These are phyloP conservation scores for Kockovaella imperatae DNA, from an alignment of 768 basidiomycete genomes.

Conservation along the genomic window DNA sequence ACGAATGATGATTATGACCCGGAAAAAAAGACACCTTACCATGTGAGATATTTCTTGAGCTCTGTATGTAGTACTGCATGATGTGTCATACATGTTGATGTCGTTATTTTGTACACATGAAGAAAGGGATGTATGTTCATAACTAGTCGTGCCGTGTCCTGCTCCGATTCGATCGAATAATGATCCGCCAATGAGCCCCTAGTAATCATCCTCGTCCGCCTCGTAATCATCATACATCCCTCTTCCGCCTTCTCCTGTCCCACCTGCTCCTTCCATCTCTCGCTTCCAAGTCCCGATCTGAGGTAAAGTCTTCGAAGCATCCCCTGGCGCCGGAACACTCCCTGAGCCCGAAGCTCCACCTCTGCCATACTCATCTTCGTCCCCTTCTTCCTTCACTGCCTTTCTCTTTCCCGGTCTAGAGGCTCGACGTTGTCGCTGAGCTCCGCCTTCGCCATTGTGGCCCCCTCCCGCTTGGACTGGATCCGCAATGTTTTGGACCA, in stretches of 20 bases:
- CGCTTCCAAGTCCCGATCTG: slow-evolving; percentile 26
- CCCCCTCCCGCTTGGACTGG: slow-evolving; percentile 60
- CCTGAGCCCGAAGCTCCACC: slow-evolving; percentile 7
- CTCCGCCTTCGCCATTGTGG: slow-evolving; percentile 9
- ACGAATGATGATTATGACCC: neutral
- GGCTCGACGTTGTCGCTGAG: slow-evolving; percentile 1
- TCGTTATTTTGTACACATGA: neutral
- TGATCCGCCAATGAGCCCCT: neutral
- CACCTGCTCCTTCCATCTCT: slow-evolving; percentile 39
- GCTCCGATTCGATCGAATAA: neutral
- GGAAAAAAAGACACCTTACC: neutral
- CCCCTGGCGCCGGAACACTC: neutral
- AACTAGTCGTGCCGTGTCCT: neutral
- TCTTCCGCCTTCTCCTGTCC: slow-evolving; percentile 44
- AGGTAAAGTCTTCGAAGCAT: slow-evolving; percentile 11
- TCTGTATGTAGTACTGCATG: neutral
- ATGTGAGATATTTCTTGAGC: neutral
- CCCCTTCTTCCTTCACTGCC: slow-evolving; percentile 3
- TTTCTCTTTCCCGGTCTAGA: neutral
- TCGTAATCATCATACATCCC: slow-evolving; percentile 44
- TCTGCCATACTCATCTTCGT: slow-evolving; percentile 15
- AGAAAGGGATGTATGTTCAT: no score
- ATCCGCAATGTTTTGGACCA: slow-evolving; percentile 77
- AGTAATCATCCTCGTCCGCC: slow-evolving; percentile 45
- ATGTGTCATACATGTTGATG: neutral